Conservation (phyloP, 495 filamentous ascomycete genomes). For the Articulospora tetracladia region DNA sequence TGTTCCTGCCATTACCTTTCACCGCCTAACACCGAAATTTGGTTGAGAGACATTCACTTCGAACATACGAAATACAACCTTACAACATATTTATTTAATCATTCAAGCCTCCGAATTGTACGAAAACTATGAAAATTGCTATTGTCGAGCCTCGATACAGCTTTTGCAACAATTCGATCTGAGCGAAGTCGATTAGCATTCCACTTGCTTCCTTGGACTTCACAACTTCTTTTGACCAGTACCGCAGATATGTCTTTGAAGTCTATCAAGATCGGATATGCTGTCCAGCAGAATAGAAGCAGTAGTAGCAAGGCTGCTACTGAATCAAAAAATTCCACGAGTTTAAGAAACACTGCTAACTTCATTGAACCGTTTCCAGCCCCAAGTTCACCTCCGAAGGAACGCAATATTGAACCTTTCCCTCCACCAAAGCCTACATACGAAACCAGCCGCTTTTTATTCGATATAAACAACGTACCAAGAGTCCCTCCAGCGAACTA, state of each 20-base stretch:
- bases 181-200: no score
- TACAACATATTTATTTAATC: neutral
- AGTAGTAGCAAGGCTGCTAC: neutral
- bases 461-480: neutral
- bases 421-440: constrained; percentile 2
- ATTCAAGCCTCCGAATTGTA: no score
- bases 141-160: neutral
- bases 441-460: neutral
- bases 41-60: neutral
- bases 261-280: constrained; percentile 21
- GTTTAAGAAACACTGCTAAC: constrained; percentile 13
- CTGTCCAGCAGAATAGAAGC: neutral
- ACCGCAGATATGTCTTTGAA: constrained; percentile 12
- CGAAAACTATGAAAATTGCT: neutral
- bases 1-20: no score
- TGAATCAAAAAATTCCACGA: constrained; percentile 6
- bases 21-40: no score
- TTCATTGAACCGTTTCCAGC: constrained; percentile 24
- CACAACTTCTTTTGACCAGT: neutral
- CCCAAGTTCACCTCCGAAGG: neutral
- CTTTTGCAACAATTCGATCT: neutral
- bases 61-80: neutral
- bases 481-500: constrained; percentile 16
- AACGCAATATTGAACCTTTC: constrained; percentile 2
- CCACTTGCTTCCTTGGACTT: neutral